A percentile compares a stretch with the other conserved stretches of the same genome.
phyloP scores from a whole-genome alignment of 306 rosid species.

The peach (Prunus persica) region DNA sequence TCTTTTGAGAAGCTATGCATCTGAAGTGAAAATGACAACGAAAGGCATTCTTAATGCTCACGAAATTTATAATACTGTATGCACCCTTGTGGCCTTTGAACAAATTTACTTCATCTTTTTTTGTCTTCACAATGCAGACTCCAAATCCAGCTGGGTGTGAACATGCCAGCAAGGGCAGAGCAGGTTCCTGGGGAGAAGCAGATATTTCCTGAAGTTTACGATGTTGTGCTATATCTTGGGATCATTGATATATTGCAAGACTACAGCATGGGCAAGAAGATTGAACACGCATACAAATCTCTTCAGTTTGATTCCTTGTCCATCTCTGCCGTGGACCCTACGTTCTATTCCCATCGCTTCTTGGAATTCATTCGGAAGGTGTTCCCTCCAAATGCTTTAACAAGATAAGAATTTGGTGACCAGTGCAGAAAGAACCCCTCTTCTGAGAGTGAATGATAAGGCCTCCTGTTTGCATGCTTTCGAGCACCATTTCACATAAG shows the following conservation, averaged over 20 bases:
- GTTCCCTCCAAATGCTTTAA: slow-evolving; percentile 59
- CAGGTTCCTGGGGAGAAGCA: slow-evolving; percentile 62
- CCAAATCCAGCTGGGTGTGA: slow-evolving; percentile 98
- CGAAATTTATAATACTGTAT: neutral
- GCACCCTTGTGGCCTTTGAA: slow-evolving; percentile 9
- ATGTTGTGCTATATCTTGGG: slow-evolving; percentile 91
- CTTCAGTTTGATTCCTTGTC: slow-evolving; percentile 85
- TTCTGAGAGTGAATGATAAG: neutral
- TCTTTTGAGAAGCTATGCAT: neutral
- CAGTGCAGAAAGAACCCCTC: neutral
- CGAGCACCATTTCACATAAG: neutral
- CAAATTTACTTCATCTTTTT: neutral
- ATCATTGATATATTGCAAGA: slow-evolving; percentile 94
- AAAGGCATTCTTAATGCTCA: too few relatives aligned
- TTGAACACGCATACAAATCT: slow-evolving; percentile 88
- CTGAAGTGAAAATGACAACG: neutral
- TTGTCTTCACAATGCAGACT: slow-evolving; percentile 43
- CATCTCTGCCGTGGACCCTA: slow-evolving; percentile 92
- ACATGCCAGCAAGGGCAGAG: slow-evolving; percentile 99
- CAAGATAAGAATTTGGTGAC: slow-evolving; percentile 33
- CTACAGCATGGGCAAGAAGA: slow-evolving; percentile 85
- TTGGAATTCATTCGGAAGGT: slow-evolving; percentile 76
- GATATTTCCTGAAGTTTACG: slow-evolving; percentile 72
- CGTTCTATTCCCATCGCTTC: slow-evolving; percentile 90
- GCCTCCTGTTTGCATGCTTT: slow-evolving; percentile 25